Percentiles rank a stretch among this genome's conserved stretches.
phyloP scores from a whole-genome alignment of 1,284 basidiomycete genomes.

The Ustilago lituana region DNA sequence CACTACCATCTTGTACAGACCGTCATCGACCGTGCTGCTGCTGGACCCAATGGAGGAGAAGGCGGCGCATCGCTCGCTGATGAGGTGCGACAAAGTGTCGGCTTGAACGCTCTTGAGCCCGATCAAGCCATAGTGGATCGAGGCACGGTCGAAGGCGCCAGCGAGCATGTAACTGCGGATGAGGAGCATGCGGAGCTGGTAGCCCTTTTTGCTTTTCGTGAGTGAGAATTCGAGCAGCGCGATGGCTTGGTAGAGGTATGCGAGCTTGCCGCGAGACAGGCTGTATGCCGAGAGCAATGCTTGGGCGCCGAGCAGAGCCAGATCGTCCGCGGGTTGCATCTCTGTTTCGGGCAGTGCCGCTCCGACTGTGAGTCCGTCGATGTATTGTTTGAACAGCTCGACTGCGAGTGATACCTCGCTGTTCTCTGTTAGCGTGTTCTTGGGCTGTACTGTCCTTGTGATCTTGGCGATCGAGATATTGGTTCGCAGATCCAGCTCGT shows the following conservation, averaged over 20 bases:
- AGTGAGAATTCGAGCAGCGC: constrained; percentile 43
- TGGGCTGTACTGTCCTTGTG: constrained; percentile 23
- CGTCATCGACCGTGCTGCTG: constrained; percentile 19
- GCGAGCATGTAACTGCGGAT: constrained; percentile 41
- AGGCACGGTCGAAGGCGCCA: constrained; percentile 37
- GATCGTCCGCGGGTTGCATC: constrained; percentile 85
- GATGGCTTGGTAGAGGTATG: constrained; percentile 21
- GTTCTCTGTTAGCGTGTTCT: constrained; percentile 6
- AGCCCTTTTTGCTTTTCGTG: constrained; percentile 47
- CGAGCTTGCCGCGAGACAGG: constrained; percentile 15
- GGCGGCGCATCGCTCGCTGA: constrained; percentile 23
- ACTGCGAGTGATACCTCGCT: constrained; percentile 14
- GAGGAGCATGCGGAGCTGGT: constrained; percentile 53
- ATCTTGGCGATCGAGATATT: constrained; percentile 49
- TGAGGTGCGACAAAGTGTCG: constrained; percentile 48
- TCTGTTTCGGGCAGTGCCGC: constrained; percentile 76
- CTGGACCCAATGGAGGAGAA: constrained; percentile 3
- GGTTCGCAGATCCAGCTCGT: constrained; percentile 24
- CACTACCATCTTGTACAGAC: constrained; percentile 13
- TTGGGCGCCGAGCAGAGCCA: constrained; percentile 79
- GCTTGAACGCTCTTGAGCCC: constrained; percentile 49
- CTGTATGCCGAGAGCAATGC: constrained; percentile 72
- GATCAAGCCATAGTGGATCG: constrained; percentile 38
- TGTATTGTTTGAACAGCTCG: constrained; percentile 69
- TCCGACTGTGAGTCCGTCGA: constrained; percentile 74